Percentiles rank a stretch among this genome's conserved stretches.
These are phyloP conservation scores for Mucor indicus DNA, from an alignment of 371 early-diverging fungal species.

Conservation along the genomic window DNA sequence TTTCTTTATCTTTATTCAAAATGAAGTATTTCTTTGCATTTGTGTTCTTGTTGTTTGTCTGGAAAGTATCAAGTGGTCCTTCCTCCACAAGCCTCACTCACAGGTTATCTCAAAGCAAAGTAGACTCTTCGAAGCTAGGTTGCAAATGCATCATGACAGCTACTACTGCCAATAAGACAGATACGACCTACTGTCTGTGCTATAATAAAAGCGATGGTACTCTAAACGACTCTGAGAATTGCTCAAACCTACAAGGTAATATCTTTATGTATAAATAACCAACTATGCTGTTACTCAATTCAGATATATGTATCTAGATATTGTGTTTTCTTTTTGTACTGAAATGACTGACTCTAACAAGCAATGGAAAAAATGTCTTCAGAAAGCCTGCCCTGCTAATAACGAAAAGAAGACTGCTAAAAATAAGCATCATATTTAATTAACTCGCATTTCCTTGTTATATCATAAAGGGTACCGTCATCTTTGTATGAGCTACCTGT, in stretches of 20 bases:
- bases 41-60: too few relatives aligned
- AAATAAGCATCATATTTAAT: conserved; percentile 2
- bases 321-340: conserved; percentile 13
- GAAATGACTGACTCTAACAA: conserved; percentile 6
- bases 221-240: conserved; percentile 2
- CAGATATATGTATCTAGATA: too few relatives aligned
- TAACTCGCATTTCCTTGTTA: too few relatives aligned
- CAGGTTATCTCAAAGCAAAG: too few relatives aligned
- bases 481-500: too few relatives aligned
- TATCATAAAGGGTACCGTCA: too few relatives aligned
- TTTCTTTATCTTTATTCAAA: too few relatives aligned
- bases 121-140: too few relatives aligned
- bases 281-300: too few relatives aligned
- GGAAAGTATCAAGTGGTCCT: too few relatives aligned
- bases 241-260: conserved; percentile 12
- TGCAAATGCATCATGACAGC: conserved; percentile 27
- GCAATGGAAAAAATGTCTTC: conserved; percentile 11
- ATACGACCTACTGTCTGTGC: conserved; percentile 18
- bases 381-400: conserved; percentile 10
- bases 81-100: too few relatives aligned
- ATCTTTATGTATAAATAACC: neutral
- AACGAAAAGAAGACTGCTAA: neutral
- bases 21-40: too few relatives aligned
- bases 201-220: conserved; percentile 17
- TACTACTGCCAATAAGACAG: conserved; percentile 7